Conservation (phyloP, 2,329 filamentous ascomycete genomes). For the Pyricularia sp. region DNA sequence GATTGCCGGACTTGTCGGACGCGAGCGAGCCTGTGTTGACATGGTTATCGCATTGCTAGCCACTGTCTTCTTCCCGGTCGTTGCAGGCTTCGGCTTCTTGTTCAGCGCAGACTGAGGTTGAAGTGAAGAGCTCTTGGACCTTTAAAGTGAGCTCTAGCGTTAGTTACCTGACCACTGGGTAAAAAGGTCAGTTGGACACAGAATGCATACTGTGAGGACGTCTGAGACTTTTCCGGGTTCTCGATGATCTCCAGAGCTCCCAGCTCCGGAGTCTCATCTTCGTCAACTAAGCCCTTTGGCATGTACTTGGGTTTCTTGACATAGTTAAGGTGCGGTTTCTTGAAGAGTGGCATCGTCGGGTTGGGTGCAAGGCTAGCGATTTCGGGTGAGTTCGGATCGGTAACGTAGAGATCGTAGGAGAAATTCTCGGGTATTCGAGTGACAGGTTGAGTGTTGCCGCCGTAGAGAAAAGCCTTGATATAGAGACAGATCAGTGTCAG, state of each 20-base stretch:
- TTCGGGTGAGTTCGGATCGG: conserved; percentile 33
- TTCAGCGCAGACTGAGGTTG: not conserved
- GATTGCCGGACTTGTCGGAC: conserved; percentile 43
- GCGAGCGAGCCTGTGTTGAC: conserved; percentile 13
- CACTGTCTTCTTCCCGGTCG: conserved; percentile 9
- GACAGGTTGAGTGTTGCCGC: conserved; percentile 34
- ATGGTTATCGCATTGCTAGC: conserved; percentile 6
- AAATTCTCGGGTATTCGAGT: conserved; percentile 20
- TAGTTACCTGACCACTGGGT: not conserved
- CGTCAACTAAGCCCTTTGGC: conserved; percentile 9
- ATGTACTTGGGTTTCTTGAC: conserved; percentile 4
- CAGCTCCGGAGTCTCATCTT: conserved; percentile 9
- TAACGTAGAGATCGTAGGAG: conserved; percentile 43
- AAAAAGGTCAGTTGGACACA: not conserved
- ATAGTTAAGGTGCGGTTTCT: conserved; percentile 21
- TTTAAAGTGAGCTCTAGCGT: not conserved
- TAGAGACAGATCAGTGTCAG: not conserved
- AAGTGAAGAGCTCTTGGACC: not conserved
- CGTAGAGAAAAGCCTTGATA: conserved; percentile 39
- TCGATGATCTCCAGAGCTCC: conserved; percentile 6
- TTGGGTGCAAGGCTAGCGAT: conserved; percentile 35
- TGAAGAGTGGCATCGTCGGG: conserved; percentile 36
- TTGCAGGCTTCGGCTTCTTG: conserved; percentile 6
- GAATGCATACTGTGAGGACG: conserved; percentile 1
- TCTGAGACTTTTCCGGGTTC: not conserved